Conservation (phyloP, 495 filamentous ascomycete genomes). For the Penicillium daleae region DNA sequence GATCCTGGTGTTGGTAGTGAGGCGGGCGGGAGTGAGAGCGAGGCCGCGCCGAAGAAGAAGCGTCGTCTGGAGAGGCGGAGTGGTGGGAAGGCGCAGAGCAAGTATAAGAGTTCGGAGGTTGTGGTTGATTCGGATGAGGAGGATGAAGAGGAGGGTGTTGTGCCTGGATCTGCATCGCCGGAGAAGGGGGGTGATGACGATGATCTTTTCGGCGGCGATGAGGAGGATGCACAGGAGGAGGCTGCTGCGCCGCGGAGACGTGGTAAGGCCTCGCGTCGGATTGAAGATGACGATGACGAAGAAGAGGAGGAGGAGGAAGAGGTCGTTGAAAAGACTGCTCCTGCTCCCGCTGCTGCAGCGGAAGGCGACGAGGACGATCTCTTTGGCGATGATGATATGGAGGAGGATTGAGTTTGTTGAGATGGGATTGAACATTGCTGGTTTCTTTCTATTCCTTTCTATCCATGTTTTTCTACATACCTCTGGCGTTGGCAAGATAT, state of each 20-base stretch:
- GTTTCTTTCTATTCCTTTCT: conserved; percentile 3
- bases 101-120: conserved; percentile 81
- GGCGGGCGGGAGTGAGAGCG: conserved; percentile 36
- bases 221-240: conserved; percentile 30
- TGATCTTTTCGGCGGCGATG: conserved; percentile 37
- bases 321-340: conserved; percentile 7
- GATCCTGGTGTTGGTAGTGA: conserved; percentile 25
- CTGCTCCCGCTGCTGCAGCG: background rate
- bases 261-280: conserved; percentile 39
- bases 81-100: conserved; percentile 59
- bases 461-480: conserved; percentile 5
- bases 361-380: conserved; percentile 26
- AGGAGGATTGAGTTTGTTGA: conserved; percentile 22
- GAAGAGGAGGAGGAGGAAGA: conserved; percentile 35
- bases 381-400: conserved; percentile 37
- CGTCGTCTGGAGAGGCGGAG: conserved; percentile 57
- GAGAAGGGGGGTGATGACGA: conserved; percentile 36
- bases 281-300: conserved; percentile 52
- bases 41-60: conserved; percentile 53
- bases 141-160: conserved; percentile 42
- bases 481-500: conserved; percentile 12
- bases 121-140: conserved; percentile 75
- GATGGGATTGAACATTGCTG: conserved; percentile 3
- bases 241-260: conserved; percentile 42
- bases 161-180: conserved; percentile 2